Percentiles rank a stretch among this genome's conserved stretches.
Evolutionary conservation across 306 rosid genomes (phyloP).

Genomic region (Glycyrrhiza uralensis): DNA sequence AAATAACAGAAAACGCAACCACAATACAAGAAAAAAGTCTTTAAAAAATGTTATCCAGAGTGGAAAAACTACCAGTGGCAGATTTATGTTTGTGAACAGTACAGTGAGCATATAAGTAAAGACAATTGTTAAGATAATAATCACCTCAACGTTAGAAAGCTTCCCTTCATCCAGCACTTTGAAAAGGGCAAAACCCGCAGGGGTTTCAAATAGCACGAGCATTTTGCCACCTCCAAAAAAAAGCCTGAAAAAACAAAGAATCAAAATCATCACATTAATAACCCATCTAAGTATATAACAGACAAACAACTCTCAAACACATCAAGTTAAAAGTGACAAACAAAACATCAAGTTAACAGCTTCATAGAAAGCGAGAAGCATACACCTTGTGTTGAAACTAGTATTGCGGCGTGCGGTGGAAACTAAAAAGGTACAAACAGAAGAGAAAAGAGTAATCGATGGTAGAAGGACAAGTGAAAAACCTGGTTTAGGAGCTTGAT

Average conservation of each 20-base stretch:
- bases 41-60: background rate
- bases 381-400: background rate
- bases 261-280: background rate
- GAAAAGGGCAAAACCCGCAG: conserved; percentile 81
- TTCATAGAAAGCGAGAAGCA: background rate
- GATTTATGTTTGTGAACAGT: background rate
- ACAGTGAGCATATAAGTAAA: background rate
- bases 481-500: background rate
- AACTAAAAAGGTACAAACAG: background rate
- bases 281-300: background rate
- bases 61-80: background rate
- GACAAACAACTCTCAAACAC: background rate
- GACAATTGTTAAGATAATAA: background rate
- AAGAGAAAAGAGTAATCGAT: too few relatives aligned
- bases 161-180: conserved; percentile 81
- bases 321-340: background rate
- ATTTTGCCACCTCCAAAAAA: conserved; percentile 34
- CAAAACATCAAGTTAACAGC: background rate
- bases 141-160: conserved; percentile 75
- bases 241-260: conserved; percentile 34
- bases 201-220: conserved; percentile 73
- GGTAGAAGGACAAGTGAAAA: background rate
- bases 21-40: background rate
- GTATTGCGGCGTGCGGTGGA: background rate
- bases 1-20: background rate